Base-by-base conservation (phyloP, 352 stramenopile genomes). In the Pythium coloratum region DNA sequence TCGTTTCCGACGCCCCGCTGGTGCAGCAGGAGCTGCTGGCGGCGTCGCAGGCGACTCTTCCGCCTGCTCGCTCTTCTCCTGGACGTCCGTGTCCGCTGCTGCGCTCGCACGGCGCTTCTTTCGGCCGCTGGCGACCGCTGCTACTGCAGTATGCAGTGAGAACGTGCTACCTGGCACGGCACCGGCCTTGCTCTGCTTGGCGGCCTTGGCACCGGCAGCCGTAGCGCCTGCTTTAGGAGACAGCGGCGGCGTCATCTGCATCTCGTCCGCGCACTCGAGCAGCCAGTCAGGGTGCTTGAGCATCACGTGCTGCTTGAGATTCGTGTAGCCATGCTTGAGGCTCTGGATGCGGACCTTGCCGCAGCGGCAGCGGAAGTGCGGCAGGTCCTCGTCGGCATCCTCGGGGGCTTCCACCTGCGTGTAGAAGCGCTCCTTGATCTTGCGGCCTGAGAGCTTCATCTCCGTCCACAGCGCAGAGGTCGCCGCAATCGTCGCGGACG, bases 251-350 rank as follows among this genome's bases (percentile, higher is more conserved):
- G 59, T 70, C n/a, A 18, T 56, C 54, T 76, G 71, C 14, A 64
- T 28, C 50, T 54, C 62, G 12, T 76, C 68, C 24, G 54, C 57
- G 32, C 50, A 67, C 61, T 38, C 71, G 54, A 50, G 59, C 50
- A 55, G 69, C 84, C 84, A 92, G 51, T 88, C 77, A 18, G 73
- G 62, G 68, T 92, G 84, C 55, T 92, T 90, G 26, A 86, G 59
- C 30, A 83, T 38, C 33, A 92, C 70, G 60, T 92, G 84, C 56
- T 89, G 80, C 65, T 82, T 84, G 51, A 92, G 63, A 66, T 88
- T 88, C 20, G 80, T 82, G 71, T 89, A 89, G 1, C 81, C 75
- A 50, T 84, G 66, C 49, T 78, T 76, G 46, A 86, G 70, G 55
- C 67, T 76, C 70, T 89, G 80, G 26, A 77, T 55, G 20, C 83